Evolutionary conservation across 2,329 filamentous ascomycete species (phyloP), one percentile per base, ranked within the genome.

Genomic region (Paramyrothecium roridum): DNA sequence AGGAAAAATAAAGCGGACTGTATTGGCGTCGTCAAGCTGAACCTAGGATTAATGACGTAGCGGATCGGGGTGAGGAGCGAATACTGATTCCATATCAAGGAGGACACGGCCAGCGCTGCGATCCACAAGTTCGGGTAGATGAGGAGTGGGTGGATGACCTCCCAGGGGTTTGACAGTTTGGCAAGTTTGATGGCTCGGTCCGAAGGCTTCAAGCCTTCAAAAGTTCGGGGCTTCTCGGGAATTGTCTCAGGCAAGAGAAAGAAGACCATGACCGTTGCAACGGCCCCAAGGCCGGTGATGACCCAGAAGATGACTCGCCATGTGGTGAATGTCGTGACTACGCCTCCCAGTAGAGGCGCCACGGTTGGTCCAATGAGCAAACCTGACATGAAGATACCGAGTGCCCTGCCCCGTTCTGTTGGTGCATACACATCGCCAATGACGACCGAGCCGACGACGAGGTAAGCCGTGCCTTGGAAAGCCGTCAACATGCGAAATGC

Each of bases 301-400:
- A 90, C 75, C 83, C 86, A 90, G 71, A 90, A 90, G 56, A 90
- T 87, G 47, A 82, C 81, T 30, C 86, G 75, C 88, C 87, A 90
- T 19, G 76, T 79, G 4, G 77, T 73, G 69, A 82, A 89, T 0
- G 86, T 90, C 23, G 89, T 85, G 52, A 90, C 87, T 23, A 89
- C 84, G 26, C 87, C 87, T 58, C 87, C 81, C 8, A 90, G 75
- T 59, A 89, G 85, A 1, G 80, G 79, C 1, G 86, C 85, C 56
- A 86, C 71, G 2, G 81, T 83, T 7, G 87, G 86, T 0, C 86
- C 86, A 51, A 89, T 81, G 1, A 90, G 74, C 1, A 85, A 88
- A 0, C 87, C 86, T 0, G 77, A 80, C 20, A 88, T 69, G 63
- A 89, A 88, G 83, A 84, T 89, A 3, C 84, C 80, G 53, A 89